Conservation (phyloP, 768 basidiomycete genomes). For the Nevesoporus exiguus region DNA sequence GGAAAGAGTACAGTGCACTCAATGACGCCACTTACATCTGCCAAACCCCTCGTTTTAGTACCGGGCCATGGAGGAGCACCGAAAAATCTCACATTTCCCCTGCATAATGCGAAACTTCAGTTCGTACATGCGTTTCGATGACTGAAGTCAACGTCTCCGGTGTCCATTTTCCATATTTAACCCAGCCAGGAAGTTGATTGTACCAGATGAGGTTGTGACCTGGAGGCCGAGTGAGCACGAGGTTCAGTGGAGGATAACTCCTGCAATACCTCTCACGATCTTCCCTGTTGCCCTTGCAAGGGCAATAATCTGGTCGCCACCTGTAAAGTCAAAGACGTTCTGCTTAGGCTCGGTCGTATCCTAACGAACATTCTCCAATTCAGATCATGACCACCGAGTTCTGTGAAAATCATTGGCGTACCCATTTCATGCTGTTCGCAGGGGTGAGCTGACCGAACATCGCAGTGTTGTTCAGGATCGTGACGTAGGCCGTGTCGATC, state of each 20-base stretch:
- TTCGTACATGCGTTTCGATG: constrained; percentile 16
- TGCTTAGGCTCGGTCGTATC: constrained; percentile 23
- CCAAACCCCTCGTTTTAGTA: not conserved
- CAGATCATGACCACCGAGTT: not conserved
- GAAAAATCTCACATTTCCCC: constrained; percentile 10
- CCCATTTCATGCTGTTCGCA: constrained; percentile 22
- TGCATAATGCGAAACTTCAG: constrained; percentile 15
- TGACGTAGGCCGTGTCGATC: constrained; percentile 26
- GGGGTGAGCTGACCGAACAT: constrained; percentile 23
- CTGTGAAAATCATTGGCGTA: constrained; percentile 1
- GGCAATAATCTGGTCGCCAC: constrained; percentile 20
- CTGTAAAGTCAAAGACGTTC: constrained; percentile 23
- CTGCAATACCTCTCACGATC: constrained; percentile 15
- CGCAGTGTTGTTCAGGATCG: constrained; percentile 3
- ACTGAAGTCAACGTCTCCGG: constrained; percentile 12
- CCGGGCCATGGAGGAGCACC: not conserved
- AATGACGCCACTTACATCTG: constrained; percentile 12
- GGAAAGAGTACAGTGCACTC: not conserved
- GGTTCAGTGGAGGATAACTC: not conserved
- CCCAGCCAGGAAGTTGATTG: constrained; percentile 16
- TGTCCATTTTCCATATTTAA: constrained; percentile 14
- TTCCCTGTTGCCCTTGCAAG: constrained; percentile 20
- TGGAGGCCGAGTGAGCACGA: not conserved
- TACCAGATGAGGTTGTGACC: constrained; percentile 23
- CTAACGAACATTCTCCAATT: not conserved